Evolutionary conservation across 139 green algal genomes (phyloP).

Genomic region (Diplosphaera chodatii): DNA sequence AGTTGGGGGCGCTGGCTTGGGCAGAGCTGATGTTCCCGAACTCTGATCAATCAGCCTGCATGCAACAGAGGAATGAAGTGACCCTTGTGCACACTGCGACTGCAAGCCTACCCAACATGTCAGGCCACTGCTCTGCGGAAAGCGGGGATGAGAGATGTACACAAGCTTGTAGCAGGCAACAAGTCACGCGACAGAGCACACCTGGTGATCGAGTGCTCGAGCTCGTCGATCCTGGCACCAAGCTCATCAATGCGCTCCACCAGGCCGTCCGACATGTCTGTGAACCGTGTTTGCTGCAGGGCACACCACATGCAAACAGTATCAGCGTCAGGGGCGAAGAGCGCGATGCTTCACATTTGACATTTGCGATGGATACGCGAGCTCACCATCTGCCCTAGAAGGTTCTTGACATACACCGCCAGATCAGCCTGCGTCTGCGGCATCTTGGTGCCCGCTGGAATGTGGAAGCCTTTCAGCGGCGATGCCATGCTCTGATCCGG

Average conservation of each 20-base stretch:
- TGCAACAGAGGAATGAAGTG: too few relatives aligned
- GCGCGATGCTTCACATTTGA: not conserved
- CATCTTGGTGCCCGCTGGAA: not conserved
- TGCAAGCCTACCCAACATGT: too few relatives aligned
- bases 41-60: not conserved
- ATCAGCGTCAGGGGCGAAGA: too few relatives aligned
- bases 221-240: not conserved
- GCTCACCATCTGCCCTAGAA: not conserved
- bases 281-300: not conserved
- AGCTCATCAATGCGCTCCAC: not conserved
- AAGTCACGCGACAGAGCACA: too few relatives aligned
- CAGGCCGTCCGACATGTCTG: not conserved
- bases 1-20: not conserved
- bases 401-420: not conserved
- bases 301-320: too few relatives aligned
- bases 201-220: not conserved
- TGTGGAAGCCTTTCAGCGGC: not conserved
- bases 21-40: too few relatives aligned
- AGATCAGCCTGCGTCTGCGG: not conserved
- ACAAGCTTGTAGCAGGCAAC: too few relatives aligned
- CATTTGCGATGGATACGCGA: not conserved
- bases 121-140: too few relatives aligned
- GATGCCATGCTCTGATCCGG: not conserved
- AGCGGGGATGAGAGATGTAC: too few relatives aligned
- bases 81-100: too few relatives aligned